Evolutionary conservation across 306 rosid genomes (phyloP).

Genomic region (Oxytropis ochrocephala): DNA sequence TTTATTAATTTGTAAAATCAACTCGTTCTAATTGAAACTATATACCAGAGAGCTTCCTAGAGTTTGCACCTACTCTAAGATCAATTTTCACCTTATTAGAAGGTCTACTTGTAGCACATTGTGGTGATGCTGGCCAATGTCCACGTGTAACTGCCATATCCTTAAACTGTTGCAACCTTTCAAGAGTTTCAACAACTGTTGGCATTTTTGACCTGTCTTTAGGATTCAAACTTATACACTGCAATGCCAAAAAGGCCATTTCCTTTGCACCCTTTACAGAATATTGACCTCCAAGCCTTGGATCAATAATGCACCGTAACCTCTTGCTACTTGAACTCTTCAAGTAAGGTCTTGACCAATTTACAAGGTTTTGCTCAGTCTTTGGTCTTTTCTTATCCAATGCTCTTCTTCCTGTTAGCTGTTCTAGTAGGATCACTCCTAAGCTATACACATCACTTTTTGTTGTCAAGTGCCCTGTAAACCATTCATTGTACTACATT

Average conservation of each 20-base stretch:
- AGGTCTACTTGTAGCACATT: slow-evolving; percentile 41
- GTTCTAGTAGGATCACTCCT: slow-evolving; percentile 73
- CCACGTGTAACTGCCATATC: slow-evolving; percentile 86
- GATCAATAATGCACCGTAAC: slow-evolving; percentile 58
- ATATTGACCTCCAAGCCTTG: slow-evolving; percentile 72
- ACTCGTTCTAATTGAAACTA: slow-evolving; percentile 3
- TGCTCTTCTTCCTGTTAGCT: slow-evolving; percentile 74
- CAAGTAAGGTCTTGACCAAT: slow-evolving; percentile 79
- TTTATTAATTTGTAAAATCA: background rate
- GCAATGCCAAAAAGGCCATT: slow-evolving; percentile 57
- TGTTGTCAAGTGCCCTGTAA: slow-evolving; percentile 75
- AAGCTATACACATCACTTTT: slow-evolving; percentile 88
- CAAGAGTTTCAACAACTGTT: slow-evolving; percentile 60
- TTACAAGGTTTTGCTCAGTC: slow-evolving; percentile 66
- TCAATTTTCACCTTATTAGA: slow-evolving; percentile 40
- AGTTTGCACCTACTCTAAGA: slow-evolving; percentile 20
- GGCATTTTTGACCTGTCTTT: slow-evolving; percentile 80
- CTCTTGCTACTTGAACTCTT: slow-evolving; percentile 44
- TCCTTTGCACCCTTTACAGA: slow-evolving; percentile 79
- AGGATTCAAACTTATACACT: slow-evolving; percentile 65
- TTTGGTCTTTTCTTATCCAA: slow-evolving; percentile 63
- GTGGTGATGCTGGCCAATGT: slow-evolving; percentile 61
- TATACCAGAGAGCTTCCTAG: too few species aligned
- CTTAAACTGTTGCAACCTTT: slow-evolving; percentile 52
- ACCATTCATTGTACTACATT: background rate